A percentile compares a stretch with the other conserved stretches of the same genome.
Conservation (phyloP, 306 rosid species). For the Neltuma alba region DNA sequence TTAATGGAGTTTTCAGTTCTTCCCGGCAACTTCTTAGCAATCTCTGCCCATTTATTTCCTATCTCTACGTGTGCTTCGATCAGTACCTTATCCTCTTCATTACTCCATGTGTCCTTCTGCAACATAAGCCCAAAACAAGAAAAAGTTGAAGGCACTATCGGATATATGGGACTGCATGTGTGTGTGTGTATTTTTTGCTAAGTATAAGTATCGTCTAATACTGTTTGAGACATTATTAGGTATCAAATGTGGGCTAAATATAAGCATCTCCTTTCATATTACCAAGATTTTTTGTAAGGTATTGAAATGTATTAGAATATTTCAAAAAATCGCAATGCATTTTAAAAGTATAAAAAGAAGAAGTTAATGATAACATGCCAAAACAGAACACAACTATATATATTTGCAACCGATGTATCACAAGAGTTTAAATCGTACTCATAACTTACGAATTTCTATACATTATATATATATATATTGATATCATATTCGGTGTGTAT, state of each 20-base stretch:
- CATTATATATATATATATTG: too few species aligned
- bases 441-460: background rate
- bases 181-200: too few species aligned
- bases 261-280: background rate
- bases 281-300: background rate
- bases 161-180: too few species aligned
- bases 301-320: background rate
- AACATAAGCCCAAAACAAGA: background rate
- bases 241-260: too few species aligned
- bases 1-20: conserved; percentile 95
- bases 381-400: background rate
- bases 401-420: background rate
- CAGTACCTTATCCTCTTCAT: conserved; percentile 75
- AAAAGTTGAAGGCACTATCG: background rate
- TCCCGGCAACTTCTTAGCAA: conserved; percentile 81
- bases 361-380: background rate
- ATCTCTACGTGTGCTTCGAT: conserved; percentile 71
- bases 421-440: background rate
- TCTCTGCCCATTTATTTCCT: conserved; percentile 98
- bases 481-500: background rate
- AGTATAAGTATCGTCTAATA: too few species aligned
- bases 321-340: background rate
- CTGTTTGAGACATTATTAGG: too few species aligned
- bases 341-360: background rate
- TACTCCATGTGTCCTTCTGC: conserved; percentile 89